Base-by-base conservation (phyloP, 2,329 filamentous ascomycete species). In the Aulographum hederae region DNA sequence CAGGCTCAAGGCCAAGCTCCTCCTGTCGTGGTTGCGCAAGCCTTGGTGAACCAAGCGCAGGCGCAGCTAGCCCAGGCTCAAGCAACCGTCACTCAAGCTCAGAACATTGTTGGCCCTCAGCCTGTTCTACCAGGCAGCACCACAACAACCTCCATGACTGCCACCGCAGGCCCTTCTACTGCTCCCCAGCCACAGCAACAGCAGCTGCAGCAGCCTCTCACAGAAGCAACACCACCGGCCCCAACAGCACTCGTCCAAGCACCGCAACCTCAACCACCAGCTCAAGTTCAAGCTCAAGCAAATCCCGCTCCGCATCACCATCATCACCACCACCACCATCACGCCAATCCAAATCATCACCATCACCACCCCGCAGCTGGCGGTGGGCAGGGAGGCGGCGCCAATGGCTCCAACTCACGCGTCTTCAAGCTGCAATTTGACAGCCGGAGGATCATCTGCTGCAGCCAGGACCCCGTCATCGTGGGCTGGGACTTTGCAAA, bases 401-500 rank as follows among this genome's bases (percentile, higher is more conserved):
- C 6, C 28, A 27, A 5, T n/a, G 43, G 43, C 18, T 50, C 47
- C 13, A 63, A 62, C 21, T 65, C 69, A 8, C 54, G 89, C 16
- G 79, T 98, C 3, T 98, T 95, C 62, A 98, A 98, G 54, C 63
- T 95, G 21, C 89, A 98, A 51, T 98, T 94, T 43, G 89, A 98
- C 48, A 80, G 84, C 1, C 69, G 84, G 15, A 74, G 85, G 43
- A 91, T 98, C 42, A 78, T 98, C 33, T 94, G 85, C 57, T 94
- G 86, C 50, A 89, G 79, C 40, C 85, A 95, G 51, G 82, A 89
- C 34, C 75, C 75, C 25, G 73, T 78, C 12, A 95, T 98, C 46
- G 82, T 95, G 1, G 89, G 85, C 0, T 98, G 89, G 89, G 89
- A 98, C 52, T 98, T 95, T 63, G 89, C 84, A 36, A 81, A 84